A percentile compares a stretch with the other conserved stretches of the same genome.
These are phyloP conservation scores for Carpinus fangiana DNA, from an alignment of 306 rosid species.

Conservation along the genomic window DNA sequence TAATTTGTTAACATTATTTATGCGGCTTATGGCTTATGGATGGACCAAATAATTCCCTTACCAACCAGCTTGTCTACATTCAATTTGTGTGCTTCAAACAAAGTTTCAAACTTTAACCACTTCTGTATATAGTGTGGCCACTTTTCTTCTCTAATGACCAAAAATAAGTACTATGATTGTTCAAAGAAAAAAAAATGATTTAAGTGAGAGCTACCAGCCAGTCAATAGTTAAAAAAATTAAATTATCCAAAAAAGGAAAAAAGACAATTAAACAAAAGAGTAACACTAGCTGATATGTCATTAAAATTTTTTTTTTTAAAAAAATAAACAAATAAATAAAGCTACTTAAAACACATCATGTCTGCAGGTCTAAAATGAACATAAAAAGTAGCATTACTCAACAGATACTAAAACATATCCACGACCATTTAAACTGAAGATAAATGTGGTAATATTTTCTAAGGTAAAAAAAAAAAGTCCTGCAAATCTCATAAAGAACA, in stretches of 20 bases:
- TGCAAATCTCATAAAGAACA: not conserved
- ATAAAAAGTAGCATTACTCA: no score
- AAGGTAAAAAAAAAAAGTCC: not conserved
- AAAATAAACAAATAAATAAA: no score
- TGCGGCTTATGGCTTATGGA: not conserved
- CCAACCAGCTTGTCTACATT: slow-evolving; percentile 16
- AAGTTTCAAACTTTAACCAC: not conserved
- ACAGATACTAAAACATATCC: no score
- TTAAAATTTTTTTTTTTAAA: no score
- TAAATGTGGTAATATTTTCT: not conserved
- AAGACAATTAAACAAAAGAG: not conserved
- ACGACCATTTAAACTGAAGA: no score
- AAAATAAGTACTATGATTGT: not conserved
- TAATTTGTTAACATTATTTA: not conserved
- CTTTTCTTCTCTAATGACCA: not conserved
- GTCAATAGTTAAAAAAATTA: no score
- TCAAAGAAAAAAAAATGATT: no score
- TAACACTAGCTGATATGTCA: no score
- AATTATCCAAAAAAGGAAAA: no score
- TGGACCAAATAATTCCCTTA: slow-evolving; percentile 27
- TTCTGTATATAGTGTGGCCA: not conserved
- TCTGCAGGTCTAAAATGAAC: no score
- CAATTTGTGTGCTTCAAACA: not conserved
- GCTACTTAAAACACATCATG: no score
- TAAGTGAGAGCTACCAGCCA: no score